Base-by-base conservation (phyloP, 192 early-diverging fungal species). In the Dissophora globulifera region DNA sequence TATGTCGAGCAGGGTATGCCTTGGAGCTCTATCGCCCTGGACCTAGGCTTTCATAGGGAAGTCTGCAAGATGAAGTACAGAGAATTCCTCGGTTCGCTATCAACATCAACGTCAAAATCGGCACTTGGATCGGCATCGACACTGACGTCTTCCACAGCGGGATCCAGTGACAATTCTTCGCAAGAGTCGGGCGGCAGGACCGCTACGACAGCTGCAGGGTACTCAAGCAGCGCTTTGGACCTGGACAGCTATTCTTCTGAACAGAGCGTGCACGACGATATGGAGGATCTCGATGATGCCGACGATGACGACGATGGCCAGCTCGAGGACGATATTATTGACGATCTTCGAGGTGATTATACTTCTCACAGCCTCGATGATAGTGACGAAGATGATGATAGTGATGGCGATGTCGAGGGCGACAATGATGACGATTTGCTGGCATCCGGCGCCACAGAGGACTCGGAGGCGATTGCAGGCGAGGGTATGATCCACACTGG, bases 1-100 rank as follows among this genome's bases (percentile, higher is more conserved):
- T 76, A 43, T 22, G 50, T 76, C 13, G 22, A 61, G 0, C 72
- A 76, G 27, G 72, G 72, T 20, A 9, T 76, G 0, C 6, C 63
- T 0, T 76, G 72, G 72, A 22, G 57, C 5, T 20, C 26, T 5
- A 67, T 76, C 20, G 41, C 50, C 19, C 31, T 17, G 0, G 45
- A 47, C 1, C 33, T 76, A 16, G 72, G 72, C 2, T 31, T 76
- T 17, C 49, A 67, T 58, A 42, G 62, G 17, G 17, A 41, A 13
- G 16, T 57, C 7, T 76, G 72, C 42, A 48, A 50, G 32, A 29
- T 62, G 25, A 67, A 62, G 40, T 76, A 57, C 40, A 25, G 50
- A 25, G 62, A 66, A n/a, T 16, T 65, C n/a, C 50, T 26, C 46
- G 9, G 8, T 0, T 47, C 46, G 9, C 2, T n/a, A 19, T 47